A percentile compares a stretch with the other conserved stretches of the same genome.
Evolutionary conservation across 495 filamentous ascomycete species (phyloP).

Genomic region (Talaromyces wortmannii): DNA sequence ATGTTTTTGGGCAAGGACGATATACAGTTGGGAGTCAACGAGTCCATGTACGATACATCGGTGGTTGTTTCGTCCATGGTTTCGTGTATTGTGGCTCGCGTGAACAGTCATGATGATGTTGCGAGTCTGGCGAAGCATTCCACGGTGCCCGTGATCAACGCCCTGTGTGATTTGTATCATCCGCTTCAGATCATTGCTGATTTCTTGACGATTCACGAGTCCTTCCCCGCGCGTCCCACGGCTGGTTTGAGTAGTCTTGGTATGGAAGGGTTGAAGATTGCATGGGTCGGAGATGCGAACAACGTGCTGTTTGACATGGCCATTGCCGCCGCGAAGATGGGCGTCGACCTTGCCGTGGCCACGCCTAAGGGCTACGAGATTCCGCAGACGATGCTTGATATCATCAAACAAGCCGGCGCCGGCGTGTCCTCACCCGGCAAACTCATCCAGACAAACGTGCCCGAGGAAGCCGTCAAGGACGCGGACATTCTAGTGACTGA

Average conservation of each 20-base stretch:
- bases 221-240: conserved; percentile 46
- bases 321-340: conserved; percentile 77
- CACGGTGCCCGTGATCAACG: conserved; percentile 89
- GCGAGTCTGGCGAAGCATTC: conserved; percentile 71
- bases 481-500: conserved; percentile 92
- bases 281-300: conserved; percentile 95
- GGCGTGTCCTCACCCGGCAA: conserved; percentile 53
- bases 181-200: conserved; percentile 91
- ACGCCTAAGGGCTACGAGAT: conserved; percentile 80
- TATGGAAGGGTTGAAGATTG: conserved; percentile 76
- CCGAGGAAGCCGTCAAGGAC: conserved; percentile 81
- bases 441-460: conserved; percentile 65
- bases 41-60: conserved; percentile 83
- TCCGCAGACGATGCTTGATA: conserved; percentile 56
- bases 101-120: conserved; percentile 77
- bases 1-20: conserved; percentile 95
- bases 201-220: conserved; percentile 82
- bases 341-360: conserved; percentile 77
- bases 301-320: conserved; percentile 94
- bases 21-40: conserved; percentile 95
- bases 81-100: conserved; percentile 82
- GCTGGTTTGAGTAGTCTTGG: conserved; percentile 46
- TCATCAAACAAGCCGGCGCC: conserved; percentile 56
- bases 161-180: conserved; percentile 80
- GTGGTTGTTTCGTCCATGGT: conserved; percentile 90